Base-by-base conservation (phyloP, 257 asterid species). In the Handroanthus guayacan region DNA sequence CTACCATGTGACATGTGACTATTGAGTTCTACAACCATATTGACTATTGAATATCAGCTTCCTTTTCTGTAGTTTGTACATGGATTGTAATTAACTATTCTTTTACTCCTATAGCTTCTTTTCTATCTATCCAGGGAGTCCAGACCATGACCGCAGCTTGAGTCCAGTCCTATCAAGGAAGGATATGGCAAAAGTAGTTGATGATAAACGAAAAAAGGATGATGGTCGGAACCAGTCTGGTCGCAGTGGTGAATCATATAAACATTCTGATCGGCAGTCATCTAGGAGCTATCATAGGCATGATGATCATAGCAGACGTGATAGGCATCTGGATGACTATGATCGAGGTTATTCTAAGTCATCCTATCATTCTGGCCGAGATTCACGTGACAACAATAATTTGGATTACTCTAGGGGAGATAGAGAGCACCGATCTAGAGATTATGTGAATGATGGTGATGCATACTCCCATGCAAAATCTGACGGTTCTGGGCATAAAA, bases 121-220 rank as follows among this genome's bases (percentile, higher is more conserved):
- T 89, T 80, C 55, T 82, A 69, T 84, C 66, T 77, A 78, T 84
- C 72, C 90, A 95, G 99, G 92, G 74, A 89, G 94, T 79, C 96
- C 93, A 51, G 78, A n/a, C 3, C 83, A 45, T 55, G 80, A 78
- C 57, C 92, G 76, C 9, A 85, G 87, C 82, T 79, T 76, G 61
- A 90, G 95, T 79, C 97, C 97, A 68, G 60, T 74, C 62, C 81
- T 81, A 41, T 80, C 84, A 6, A 87, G 86, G 80, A 85, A 88
- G 62, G 90, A 87, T 75, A 63, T 43, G 69, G 77, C 68, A 8
- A 83, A 81, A 80, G 75, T 43, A 75, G 63, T 71, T 67, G 84
- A 82, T 64, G 91, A 86, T 73, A 86, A 80, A 67, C 86, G 79
- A 16, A 85, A 75, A 72, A 87, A 86, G 82, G 89, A 88, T 75